Base-by-base conservation (phyloP, 2,329 filamentous ascomycete genomes). In the Microdochium nivale region DNA sequence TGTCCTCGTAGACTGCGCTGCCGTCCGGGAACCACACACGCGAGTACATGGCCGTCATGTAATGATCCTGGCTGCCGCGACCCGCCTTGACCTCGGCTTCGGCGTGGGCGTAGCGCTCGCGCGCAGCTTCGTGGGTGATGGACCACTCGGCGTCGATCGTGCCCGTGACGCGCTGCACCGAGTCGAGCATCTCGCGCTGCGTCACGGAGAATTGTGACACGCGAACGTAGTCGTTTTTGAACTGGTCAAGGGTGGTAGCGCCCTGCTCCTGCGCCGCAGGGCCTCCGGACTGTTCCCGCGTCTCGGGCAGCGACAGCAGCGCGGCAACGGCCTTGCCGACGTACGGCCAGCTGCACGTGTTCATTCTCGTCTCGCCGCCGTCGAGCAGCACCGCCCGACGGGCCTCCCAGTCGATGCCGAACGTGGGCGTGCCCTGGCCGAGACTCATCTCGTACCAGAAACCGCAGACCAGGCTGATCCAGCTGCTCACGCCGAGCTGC, bases 101-200 rank as follows among this genome's bases (percentile, higher is more conserved):
- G 0, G 73, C 81, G 1, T 75, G 69, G 49, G 68, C 62, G 54
- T 73, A 80, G 23, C 81, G 72, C 61, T 78, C 65, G 40, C 67
- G 55, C 1, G 69, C 65, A 0, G 63, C 57, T 64, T 83, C 75
- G 8, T 73, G 64, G 1, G 60, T 69, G 51, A 88, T 73, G 2
- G 61, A 72, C 84, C 84, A 88, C 58, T 87, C 83, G 0, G 64
- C 66, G 37, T 83, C 78, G 1, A 67, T 76, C 0, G 77, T 80
- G 0, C 75, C 75, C 0, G 78, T 77, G 3, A 83, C 82, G 0
- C 77, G 75, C 58, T 83, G 73, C 13, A 84, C 65, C n/a, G 75
- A 76, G 37, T 77, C 75, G 51, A 88, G 73, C 70, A 88, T 87
- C 10, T 88, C 83, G 11, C 73, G 72, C 63, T 88, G 85, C 53